Base-by-base conservation (phyloP, 2,329 filamentous ascomycete species). In the Scolecobasidium constrictum region DNA sequence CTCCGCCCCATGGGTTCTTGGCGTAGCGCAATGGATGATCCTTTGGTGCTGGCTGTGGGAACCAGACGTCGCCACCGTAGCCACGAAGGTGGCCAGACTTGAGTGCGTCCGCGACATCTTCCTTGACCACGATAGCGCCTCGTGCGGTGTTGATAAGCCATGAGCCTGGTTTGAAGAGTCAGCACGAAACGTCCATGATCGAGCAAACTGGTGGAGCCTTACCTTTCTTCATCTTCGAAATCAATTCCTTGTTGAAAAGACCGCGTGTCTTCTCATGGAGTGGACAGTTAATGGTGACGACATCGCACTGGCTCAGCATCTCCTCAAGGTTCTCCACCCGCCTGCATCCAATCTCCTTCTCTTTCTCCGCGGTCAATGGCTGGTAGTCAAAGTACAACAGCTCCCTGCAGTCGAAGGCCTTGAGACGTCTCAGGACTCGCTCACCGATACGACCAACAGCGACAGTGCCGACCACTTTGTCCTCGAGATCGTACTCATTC, bases 381-480 rank as follows among this genome's bases (percentile, higher is more conserved):
- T 98, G 92, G 83, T 98, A 98, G 73, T 98, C 92, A 65, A 85
- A 96, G 84, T 98, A 98, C 50, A 96, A 78, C 40, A 98, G 78
- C 76, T 96, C 90, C 81, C 94, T 94, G 86, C 92, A 98, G 75
- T 94, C 90, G 62, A 98, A 98, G 53, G 88, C 73, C 80, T 93
- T 94, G 58, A 98, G 82, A 53, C 92, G 81, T 66, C 90, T 84
- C 55, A 98, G 79, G 46, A 98, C 92, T 69, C 92, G 88, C 80
- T 96, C 88, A 58, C 92, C 92, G 57, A 98, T 98, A 63, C 92
- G 86, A 64, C 92, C 92, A 49, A 96, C 88, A 58, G 85, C 92
- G 46, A 98, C 92, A 61, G 92, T 98, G 58, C 92, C 92, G 55
- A 98, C 92, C 38, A 93, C 85, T 80, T 98, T 98, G 74, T 75